A percentile compares a stretch with the other conserved stretches of the same genome.
These are phyloP conservation scores for Macrophomina phaseolina DNA, from an alignment of 2,329 filamentous ascomycete species.

Conservation along the genomic window DNA sequence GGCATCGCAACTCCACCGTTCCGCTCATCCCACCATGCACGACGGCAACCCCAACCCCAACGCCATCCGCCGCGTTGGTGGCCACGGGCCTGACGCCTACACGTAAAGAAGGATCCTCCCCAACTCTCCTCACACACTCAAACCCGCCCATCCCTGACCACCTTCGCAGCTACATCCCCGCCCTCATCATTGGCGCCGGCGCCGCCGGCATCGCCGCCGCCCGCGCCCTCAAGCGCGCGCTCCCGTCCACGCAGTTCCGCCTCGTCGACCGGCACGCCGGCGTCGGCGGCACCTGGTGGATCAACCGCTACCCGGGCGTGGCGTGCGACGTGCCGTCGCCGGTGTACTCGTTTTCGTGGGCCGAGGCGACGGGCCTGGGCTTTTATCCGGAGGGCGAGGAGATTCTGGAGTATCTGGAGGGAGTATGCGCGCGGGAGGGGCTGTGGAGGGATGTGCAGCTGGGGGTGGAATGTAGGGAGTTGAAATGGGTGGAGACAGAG, in stretches of 20 bases:
- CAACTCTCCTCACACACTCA: slow-evolving; percentile 32
- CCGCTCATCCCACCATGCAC: neutral
- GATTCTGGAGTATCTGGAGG: slow-evolving; percentile 58
- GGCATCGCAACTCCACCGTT: too few relatives aligned
- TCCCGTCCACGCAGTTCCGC: slow-evolving; percentile 64
- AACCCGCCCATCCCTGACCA: neutral
- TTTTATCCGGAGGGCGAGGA: slow-evolving; percentile 56
- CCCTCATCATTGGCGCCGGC: slow-evolving; percentile 66
- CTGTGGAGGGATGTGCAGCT: slow-evolving; percentile 63
- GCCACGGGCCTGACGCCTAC: slow-evolving; percentile 46
- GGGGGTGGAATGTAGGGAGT: slow-evolving; percentile 62
- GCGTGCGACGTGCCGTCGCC: slow-evolving; percentile 64
- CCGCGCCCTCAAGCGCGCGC: slow-evolving; percentile 62
- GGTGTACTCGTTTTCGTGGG: slow-evolving; percentile 63
- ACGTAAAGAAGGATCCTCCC: slow-evolving; percentile 43
- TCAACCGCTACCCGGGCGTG: slow-evolving; percentile 63
- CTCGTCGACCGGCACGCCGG: slow-evolving; percentile 65
- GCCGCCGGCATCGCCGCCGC: slow-evolving; percentile 68
- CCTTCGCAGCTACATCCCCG: slow-evolving; percentile 46
- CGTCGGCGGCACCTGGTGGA: slow-evolving; percentile 69
- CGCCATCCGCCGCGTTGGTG: slow-evolving; percentile 44
- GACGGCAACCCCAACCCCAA: slow-evolving; percentile 28
- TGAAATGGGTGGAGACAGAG: slow-evolving; percentile 53
- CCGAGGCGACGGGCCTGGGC: slow-evolving; percentile 58
- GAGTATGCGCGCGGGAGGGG: slow-evolving; percentile 58